phyloP scores from a whole-genome alignment of 108 stramenopile genomes.

The Skeletonema grethae region DNA sequence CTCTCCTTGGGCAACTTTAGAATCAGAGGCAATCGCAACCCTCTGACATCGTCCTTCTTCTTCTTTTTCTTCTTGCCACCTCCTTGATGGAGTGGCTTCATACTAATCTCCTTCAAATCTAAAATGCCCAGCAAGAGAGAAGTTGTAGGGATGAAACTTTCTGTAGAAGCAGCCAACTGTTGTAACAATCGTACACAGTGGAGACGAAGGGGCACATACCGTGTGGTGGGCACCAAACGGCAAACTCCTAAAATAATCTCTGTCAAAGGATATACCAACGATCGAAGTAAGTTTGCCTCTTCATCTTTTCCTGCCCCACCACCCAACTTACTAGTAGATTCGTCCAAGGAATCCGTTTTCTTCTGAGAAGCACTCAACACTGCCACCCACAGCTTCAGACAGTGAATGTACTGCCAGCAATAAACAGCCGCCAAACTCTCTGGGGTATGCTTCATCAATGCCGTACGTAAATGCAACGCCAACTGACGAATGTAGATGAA shows the following conservation, averaged over 20 bases:
- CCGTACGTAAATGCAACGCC: constrained; percentile 91
- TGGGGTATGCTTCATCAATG: constrained; percentile 89
- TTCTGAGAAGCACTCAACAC: constrained; percentile 76
- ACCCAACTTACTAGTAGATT: constrained; percentile 27
- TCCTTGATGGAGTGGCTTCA: constrained; percentile 56
- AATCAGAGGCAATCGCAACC: constrained; percentile 57
- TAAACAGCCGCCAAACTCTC: constrained; percentile 84
- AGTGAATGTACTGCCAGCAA: constrained; percentile 97
- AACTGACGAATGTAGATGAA: constrained; percentile 98
- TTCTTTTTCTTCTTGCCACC: constrained; percentile 39
- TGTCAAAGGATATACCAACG: constrained; percentile 85
- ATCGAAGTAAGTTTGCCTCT: constrained; percentile 68
- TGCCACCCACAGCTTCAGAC: constrained; percentile 93
- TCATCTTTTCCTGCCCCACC: constrained; percentile 46
- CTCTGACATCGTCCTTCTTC: constrained; percentile 32
- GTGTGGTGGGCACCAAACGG: constrained; percentile 75
- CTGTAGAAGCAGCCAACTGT: constrained; percentile 89
- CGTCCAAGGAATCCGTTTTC: constrained; percentile 54
- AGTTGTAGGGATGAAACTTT: constrained; percentile 89
- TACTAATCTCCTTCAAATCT: constrained; percentile 81
- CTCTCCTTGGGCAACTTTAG: constrained; percentile 79
- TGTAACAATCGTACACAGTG: constrained; percentile 92
- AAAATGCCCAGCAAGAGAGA: constrained; percentile 83
- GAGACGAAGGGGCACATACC: constrained; percentile 87
- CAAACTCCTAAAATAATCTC: constrained; percentile 89